Evolutionary conservation across 495 filamentous ascomycete species (phyloP).

Genomic region (Achaetomiella virescens): DNA sequence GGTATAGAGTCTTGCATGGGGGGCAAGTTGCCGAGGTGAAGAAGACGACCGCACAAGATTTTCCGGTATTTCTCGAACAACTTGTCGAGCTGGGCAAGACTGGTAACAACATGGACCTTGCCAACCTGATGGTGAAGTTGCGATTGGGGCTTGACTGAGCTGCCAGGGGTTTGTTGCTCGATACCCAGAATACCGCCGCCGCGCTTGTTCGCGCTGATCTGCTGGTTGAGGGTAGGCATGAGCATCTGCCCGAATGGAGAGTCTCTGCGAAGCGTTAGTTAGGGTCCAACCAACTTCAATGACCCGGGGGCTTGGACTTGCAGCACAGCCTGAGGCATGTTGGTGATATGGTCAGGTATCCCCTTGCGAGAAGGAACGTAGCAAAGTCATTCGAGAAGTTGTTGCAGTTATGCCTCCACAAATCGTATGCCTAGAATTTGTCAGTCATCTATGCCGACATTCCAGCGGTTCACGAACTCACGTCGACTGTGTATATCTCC

Average conservation of each 20-base stretch:
- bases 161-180: constrained; percentile 30
- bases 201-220: constrained; percentile 61
- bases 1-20: constrained; percentile 80
- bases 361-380: constrained; percentile 82
- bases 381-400: constrained; percentile 94
- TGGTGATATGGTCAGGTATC: constrained; percentile 84
- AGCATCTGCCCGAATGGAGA: constrained; percentile 92
- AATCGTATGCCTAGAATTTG: constrained; percentile 62
- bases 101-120: constrained; percentile 33
- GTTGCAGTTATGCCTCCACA: constrained; percentile 89
- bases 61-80: constrained; percentile 52
- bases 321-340: constrained; percentile 78
- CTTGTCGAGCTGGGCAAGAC: constrained; percentile 52
- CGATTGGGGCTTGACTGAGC: constrained; percentile 30
- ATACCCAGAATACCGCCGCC: constrained; percentile 47
- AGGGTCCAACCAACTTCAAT: neutral
- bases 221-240: constrained; percentile 68
- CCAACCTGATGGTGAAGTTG: constrained; percentile 25
- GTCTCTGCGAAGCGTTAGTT: constrained; percentile 32
- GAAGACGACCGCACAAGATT: constrained; percentile 76
- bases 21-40: constrained; percentile 86
- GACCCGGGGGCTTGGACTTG: constrained; percentile 8
- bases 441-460: constrained; percentile 10
- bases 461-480: constrained; percentile 25
- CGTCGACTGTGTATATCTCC: constrained; percentile 76